phyloP scores from a whole-genome alignment of 805 yeast genomes.

The Myxozyma udenii region DNA sequence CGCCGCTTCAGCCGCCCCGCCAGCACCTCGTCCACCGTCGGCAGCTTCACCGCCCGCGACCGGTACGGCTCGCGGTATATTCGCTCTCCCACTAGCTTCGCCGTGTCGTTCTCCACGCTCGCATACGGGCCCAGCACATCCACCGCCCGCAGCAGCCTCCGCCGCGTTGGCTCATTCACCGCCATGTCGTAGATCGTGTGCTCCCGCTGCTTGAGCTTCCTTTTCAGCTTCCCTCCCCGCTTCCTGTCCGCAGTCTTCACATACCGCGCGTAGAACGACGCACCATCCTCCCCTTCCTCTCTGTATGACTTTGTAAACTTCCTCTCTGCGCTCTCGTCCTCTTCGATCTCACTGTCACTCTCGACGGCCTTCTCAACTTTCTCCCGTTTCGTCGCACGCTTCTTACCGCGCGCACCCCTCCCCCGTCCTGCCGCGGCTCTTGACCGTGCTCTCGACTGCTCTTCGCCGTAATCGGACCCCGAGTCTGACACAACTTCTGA shows the following conservation, averaged over 20 bases:
- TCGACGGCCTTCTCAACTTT: background rate
- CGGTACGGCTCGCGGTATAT: background rate
- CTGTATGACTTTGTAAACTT: no score
- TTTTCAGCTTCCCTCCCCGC: no score
- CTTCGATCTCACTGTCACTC: background rate
- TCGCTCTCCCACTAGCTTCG: background rate
- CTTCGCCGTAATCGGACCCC: background rate
- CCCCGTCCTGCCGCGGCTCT: background rate
- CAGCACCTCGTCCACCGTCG: background rate
- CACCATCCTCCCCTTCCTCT: no score
- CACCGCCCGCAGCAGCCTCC: background rate
- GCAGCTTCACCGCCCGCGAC: background rate
- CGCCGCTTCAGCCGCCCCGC: background rate
- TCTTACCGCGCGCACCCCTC: background rate
- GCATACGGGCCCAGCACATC: background rate
- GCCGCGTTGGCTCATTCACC: background rate
- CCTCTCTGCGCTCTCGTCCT: background rate
- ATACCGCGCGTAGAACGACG: no score
- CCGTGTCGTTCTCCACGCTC: background rate
- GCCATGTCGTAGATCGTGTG: constrained; percentile 3
- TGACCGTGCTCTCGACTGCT: background rate
- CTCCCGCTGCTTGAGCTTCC: no score
- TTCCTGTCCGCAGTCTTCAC: no score
- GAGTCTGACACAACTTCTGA: background rate
- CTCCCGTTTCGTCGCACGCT: background rate